Conservation (phyloP, 306 rosid species). For the Senna tora region DNA sequence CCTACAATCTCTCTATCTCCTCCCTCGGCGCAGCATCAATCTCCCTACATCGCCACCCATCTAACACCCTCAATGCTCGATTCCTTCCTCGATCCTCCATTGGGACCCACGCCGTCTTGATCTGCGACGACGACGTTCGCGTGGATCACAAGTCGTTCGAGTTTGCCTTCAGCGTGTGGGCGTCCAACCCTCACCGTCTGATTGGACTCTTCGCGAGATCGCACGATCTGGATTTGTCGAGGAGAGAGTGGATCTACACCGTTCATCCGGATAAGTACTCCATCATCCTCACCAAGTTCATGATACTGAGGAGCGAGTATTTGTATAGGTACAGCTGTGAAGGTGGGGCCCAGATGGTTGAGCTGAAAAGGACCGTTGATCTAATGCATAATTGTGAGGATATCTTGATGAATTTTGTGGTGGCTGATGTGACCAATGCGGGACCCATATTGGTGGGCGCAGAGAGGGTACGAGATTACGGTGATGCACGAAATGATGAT, state of each 20-base stretch:
- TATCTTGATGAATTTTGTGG: constrained; percentile 78
- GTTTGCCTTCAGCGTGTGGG: constrained; percentile 73
- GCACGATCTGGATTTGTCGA: constrained; percentile 68
- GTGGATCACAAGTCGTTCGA: constrained; percentile 60
- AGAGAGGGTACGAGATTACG: constrained; percentile 68
- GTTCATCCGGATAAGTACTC: constrained; percentile 81
- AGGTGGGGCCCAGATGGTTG: constrained; percentile 54
- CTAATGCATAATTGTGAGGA: constrained; percentile 82
- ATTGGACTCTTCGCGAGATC: constrained; percentile 82
- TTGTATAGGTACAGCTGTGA: constrained; percentile 62
- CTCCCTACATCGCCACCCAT: constrained; percentile 52
- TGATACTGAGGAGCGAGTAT: constrained; percentile 57
- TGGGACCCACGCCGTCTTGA: constrained; percentile 62
- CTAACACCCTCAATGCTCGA: constrained; percentile 70
- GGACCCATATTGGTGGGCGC: constrained; percentile 82
- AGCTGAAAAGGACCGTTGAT: constrained; percentile 60
- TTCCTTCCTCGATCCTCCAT: constrained; percentile 69
- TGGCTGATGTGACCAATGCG: constrained; percentile 54
- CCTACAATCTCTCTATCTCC: constrained; percentile 51
- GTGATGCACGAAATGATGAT: constrained; percentile 69
- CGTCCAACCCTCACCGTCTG: constrained; percentile 47
- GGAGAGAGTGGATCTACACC: constrained; percentile 80
- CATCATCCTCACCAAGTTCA: constrained; percentile 78
- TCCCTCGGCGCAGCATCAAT: constrained; percentile 49
- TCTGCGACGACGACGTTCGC: constrained; percentile 88